These are phyloP conservation scores for Kockiozyma suomiensis DNA, from an alignment of 805 yeast species.

Conservation along the genomic window DNA sequence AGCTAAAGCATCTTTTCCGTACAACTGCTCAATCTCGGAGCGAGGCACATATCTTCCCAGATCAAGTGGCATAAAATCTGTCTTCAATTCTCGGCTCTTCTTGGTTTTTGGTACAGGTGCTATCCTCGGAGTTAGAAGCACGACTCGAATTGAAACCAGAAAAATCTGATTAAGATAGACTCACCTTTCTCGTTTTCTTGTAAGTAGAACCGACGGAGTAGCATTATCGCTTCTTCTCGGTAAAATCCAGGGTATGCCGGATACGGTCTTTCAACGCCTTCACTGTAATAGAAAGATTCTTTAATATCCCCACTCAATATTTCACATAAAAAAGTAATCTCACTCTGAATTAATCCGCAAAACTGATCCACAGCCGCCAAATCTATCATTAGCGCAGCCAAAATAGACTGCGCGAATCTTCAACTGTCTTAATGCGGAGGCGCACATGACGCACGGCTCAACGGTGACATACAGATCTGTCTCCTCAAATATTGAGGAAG, in stretches of 20 bases:
- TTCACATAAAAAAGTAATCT: background rate
- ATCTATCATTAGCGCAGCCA: constrained; percentile 93
- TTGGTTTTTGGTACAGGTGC: constrained; percentile 83
- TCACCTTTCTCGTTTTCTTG: constrained; percentile 67
- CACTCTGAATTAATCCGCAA: constrained; percentile 57
- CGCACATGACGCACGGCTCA: constrained; percentile 99
- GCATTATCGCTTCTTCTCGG: constrained; percentile 78
- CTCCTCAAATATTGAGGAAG: constrained; percentile 49
- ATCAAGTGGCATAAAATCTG: constrained; percentile 44
- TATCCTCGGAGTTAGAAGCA: background rate
- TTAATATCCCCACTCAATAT: background rate
- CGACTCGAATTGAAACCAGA: background rate
- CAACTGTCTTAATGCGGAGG: constrained; percentile 81
- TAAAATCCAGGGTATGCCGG: constrained; percentile 73
- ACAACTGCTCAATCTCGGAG: constrained; percentile 31
- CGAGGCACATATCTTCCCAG: constrained; percentile 25
- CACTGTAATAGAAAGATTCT: constrained; percentile 1
- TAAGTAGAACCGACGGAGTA: constrained; percentile 80
- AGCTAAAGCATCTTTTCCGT: constrained; percentile 41
- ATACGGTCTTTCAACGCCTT: constrained; percentile 28
- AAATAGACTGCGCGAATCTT: constrained; percentile 73
- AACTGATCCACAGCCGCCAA: constrained; percentile 96
- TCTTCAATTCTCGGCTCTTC: constrained; percentile 56
- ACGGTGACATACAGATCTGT: constrained; percentile 87
- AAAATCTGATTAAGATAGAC: background rate